phyloP scores from a whole-genome alignment of 176 grass and related monocot species.

The Chrysopogon serrulatus region DNA sequence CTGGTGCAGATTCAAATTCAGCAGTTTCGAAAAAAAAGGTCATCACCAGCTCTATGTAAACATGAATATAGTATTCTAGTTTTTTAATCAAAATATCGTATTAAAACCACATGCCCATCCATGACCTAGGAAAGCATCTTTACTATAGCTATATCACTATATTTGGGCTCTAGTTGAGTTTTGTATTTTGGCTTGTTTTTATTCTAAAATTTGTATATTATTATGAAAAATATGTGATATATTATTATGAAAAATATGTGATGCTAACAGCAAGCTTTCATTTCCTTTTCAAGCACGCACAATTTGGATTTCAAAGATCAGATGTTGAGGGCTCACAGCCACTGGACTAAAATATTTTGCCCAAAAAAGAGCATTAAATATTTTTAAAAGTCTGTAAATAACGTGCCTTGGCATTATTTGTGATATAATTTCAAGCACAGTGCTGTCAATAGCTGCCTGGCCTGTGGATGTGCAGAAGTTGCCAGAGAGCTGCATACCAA shows the following conservation, averaged over 20 bases:
- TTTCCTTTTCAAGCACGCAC: background rate
- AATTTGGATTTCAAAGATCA: background rate
- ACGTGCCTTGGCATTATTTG: conserved; percentile 57
- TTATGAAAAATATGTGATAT: background rate
- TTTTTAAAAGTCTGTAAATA: background rate
- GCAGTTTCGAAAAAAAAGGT: background rate
- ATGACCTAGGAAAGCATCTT: background rate
- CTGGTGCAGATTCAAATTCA: background rate
- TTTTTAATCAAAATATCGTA: background rate
- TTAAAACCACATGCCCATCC: background rate
- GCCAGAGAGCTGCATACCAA: conserved; percentile 52
- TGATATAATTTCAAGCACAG: conserved; percentile 47
- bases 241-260: background rate
- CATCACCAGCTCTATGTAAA: background rate
- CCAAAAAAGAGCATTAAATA: background rate
- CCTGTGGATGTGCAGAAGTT: conserved; percentile 56
- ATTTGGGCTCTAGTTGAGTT: background rate
- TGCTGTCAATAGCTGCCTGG: conserved; percentile 21
- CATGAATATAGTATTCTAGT: background rate
- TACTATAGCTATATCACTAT: background rate
- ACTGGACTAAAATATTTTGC: background rate
- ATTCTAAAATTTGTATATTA: background rate
- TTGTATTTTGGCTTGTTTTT: background rate
- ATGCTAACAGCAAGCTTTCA: background rate
- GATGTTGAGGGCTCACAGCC: background rate